Evolutionary conservation across 129 eudicot species (phyloP), one percentile per base, ranked within the genome.

Genomic region (Lonicera japonica): DNA sequence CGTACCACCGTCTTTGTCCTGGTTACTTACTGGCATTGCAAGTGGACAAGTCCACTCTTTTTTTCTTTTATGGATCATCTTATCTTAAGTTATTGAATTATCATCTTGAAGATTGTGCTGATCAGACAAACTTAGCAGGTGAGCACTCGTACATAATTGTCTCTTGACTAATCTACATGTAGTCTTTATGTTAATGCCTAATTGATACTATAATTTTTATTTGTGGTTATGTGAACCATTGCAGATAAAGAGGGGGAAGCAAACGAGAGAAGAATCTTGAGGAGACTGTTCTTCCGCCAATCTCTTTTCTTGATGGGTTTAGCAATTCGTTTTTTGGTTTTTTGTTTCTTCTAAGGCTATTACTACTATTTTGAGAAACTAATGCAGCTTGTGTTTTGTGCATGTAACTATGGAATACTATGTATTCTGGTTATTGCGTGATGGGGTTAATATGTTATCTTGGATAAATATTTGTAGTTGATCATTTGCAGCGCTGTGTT

Each of bases 201-300:
- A 15, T 19, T 29, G 4, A 29, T 29, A 29, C 36, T 29, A 29
- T 1, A 29, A 29, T 29, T 29, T 29, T 29, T 6, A 29, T 29
- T 29, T 29, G 36, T 29, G 36, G 36, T 29, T 29, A 46, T 14
- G 19, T 63, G 67, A 24, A 25, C 38, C 24, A 62, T 23, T 61
- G 69, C 63, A 67, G 77, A 41, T 19, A 10, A 54, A 29, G 36
- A 6, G 36, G 34, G 29, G 18, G 36, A 66, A 29, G 59, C 60
- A 58, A 56, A 46, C 52, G 40, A 66, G 25, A 56, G 63, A 52
- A 66, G 57, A 55, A 63, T 73, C 56, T 61, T 62, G 46, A 54
- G 40, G 76, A 24, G 56, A 58, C 51, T 69, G 76, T 54, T 53
- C 29, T n/a, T 70, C 58, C 51, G 52, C 75, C 47, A 25, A n/a